A percentile compares a stretch with the other conserved stretches of the same genome.
Conservation (phyloP, 1,284 basidiomycete genomes). For the Prillingera fragicola region DNA sequence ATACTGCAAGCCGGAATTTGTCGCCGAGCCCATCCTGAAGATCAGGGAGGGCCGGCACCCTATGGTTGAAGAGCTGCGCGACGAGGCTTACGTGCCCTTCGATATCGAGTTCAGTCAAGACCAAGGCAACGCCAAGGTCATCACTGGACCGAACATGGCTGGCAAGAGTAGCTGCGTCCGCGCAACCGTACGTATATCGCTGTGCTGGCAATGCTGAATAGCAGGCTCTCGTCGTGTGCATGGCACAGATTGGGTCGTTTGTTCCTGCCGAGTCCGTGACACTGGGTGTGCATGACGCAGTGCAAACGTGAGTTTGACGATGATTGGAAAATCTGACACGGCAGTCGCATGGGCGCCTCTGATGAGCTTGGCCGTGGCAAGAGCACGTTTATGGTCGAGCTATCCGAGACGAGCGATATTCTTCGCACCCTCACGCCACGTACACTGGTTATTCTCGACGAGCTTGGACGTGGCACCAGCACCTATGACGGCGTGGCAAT, state of each 20-base stretch:
- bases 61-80: constrained; percentile 68
- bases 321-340: not conserved
- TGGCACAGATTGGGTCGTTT: constrained; percentile 55
- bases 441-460: constrained; percentile 79
- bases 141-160: constrained; percentile 57
- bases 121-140: constrained; percentile 61
- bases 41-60: constrained; percentile 57
- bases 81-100: constrained; percentile 72
- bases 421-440: constrained; percentile 63
- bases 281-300: constrained; percentile 72
- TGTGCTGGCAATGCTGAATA: no score
- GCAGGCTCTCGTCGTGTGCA: constrained; percentile 41
- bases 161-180: constrained; percentile 46
- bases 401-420: constrained; percentile 89
- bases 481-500: constrained; percentile 48
- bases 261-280: constrained; percentile 64
- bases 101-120: constrained; percentile 43
- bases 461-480: constrained; percentile 47
- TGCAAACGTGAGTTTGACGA: constrained; percentile 68
- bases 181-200: constrained; percentile 27
- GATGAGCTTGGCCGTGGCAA: constrained; percentile 79
- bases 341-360: constrained; percentile 52
- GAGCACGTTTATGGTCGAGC: constrained; percentile 94
- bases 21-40: constrained; percentile 55
- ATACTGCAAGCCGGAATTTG: constrained; percentile 64